These are phyloP conservation scores for Sclerotinia glacialis DNA, from an alignment of 2,329 filamentous ascomycete genomes.

Conservation along the genomic window DNA sequence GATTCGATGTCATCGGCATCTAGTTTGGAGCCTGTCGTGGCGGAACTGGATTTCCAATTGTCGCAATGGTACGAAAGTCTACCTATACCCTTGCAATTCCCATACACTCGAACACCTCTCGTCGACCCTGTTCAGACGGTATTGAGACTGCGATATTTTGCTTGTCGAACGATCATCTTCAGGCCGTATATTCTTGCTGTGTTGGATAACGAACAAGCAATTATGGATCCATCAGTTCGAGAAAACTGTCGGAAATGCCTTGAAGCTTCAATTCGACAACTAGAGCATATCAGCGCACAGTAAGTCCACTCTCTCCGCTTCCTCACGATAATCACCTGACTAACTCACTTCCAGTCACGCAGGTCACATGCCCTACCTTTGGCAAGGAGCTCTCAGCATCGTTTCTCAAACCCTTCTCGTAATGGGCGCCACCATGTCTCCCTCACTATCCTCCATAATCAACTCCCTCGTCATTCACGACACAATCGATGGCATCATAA, in stretches of 20 bases:
- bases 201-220: conserved; percentile 71
- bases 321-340: conserved; percentile 23
- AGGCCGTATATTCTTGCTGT: conserved; percentile 79
- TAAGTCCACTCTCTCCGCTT: conserved; percentile 45
- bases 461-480: conserved; percentile 56
- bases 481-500: conserved; percentile 72
- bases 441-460: conserved; percentile 64
- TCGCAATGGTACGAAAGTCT: conserved; percentile 83
- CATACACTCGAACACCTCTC: conserved; percentile 64
- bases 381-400: conserved; percentile 80
- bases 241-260: conserved; percentile 79
- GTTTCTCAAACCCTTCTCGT: conserved; percentile 78
- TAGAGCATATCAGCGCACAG: conserved; percentile 77
- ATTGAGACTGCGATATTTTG: conserved; percentile 75
- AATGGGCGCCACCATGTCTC: conserved; percentile 82
- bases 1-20: conserved; percentile 68
- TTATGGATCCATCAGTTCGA: conserved; percentile 68
- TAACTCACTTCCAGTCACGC: conserved; percentile 56
- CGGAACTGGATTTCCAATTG: conserved; percentile 77
- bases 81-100: conserved; percentile 72
- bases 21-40: conserved; percentile 72
- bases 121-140: conserved; percentile 77
- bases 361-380: conserved; percentile 81
- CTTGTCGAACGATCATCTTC: conserved; percentile 83
- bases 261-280: conserved; percentile 74